Evolutionary conservation across 805 yeast genomes (phyloP).

Genomic region (Cyberlindnera sargentensis): DNA sequence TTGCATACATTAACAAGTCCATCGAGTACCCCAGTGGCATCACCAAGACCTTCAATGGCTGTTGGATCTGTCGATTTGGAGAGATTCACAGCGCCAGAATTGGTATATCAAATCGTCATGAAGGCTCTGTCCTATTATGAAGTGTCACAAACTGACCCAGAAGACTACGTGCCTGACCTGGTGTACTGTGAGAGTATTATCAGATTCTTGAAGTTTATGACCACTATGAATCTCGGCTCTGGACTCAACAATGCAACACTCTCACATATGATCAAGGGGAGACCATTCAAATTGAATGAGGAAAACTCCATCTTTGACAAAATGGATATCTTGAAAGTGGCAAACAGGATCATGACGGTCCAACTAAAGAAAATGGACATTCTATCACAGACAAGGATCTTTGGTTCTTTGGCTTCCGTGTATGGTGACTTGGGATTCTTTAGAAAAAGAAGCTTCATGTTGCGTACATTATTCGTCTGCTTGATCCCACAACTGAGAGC

Average conservation of each 20-base stretch:
- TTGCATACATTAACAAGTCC: slow-evolving; percentile 6
- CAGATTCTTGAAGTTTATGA: slow-evolving; percentile 56
- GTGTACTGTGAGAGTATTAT: slow-evolving; percentile 69
- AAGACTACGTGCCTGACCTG: slow-evolving; percentile 75
- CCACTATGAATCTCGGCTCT: slow-evolving; percentile 42
- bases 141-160: slow-evolving; percentile 47
- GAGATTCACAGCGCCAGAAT: slow-evolving; percentile 24
- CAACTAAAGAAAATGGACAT: slow-evolving; percentile 40
- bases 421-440: slow-evolving; percentile 53
- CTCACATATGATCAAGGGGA: slow-evolving; percentile 37
- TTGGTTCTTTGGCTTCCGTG: slow-evolving; percentile 57
- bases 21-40: slow-evolving; percentile 28
- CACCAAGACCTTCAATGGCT: slow-evolving; percentile 40
- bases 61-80: slow-evolving; percentile 13
- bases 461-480: slow-evolving; percentile 56
- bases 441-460: slow-evolving; percentile 64
- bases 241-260: slow-evolving; percentile 37
- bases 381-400: slow-evolving; percentile 52
- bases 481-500: slow-evolving; percentile 34
- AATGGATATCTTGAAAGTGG: slow-evolving; percentile 40
- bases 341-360: slow-evolving; percentile 39
- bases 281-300: slow-evolving; percentile 15
- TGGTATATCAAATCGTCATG: slow-evolving; percentile 31
- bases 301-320: slow-evolving; percentile 22
- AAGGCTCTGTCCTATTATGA: slow-evolving; percentile 39